A percentile compares a stretch with the other conserved stretches of the same genome.
Evolutionary conservation across 2,329 filamentous ascomycete species (phyloP).

Genomic region (Orbilia blumenaviensis): DNA sequence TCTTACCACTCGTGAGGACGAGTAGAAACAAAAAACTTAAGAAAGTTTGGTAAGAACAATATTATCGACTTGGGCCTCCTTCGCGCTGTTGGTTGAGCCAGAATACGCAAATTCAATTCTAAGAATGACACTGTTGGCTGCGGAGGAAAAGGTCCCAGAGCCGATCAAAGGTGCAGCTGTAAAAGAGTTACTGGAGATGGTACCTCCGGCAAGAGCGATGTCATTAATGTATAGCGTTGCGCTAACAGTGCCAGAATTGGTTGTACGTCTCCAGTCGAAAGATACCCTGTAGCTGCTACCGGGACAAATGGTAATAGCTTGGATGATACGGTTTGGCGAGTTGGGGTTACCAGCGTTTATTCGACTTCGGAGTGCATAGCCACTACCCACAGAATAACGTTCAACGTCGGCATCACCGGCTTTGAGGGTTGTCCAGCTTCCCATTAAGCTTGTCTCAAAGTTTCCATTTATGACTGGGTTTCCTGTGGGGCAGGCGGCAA

Average conservation of each 20-base stretch:
- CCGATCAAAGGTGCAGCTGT: background rate
- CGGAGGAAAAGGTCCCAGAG: background rate
- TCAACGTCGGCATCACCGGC: slow-evolving; percentile 8
- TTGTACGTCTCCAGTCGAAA: background rate
- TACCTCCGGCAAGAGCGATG: background rate
- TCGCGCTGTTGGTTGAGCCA: background rate
- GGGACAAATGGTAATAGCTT: slow-evolving; percentile 17
- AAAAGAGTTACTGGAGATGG: background rate
- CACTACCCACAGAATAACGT: background rate
- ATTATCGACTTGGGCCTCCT: slow-evolving; percentile 20
- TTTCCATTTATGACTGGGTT: slow-evolving; percentile 11
- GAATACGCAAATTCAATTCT: background rate
- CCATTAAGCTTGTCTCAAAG: background rate
- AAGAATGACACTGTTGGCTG: background rate
- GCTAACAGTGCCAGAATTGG: background rate
- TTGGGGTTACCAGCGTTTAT: slow-evolving; percentile 4
- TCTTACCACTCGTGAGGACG: background rate
- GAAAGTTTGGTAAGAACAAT: slow-evolving; percentile 6
- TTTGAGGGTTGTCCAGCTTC: background rate
- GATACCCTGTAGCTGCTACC: background rate
- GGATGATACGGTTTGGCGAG: slow-evolving; percentile 5
- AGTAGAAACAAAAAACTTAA: background rate
- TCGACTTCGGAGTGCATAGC: background rate
- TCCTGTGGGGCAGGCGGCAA: slow-evolving; percentile 9
- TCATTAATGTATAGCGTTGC: slow-evolving; percentile 16